Conservation (phyloP, 352 stramenopile genomes). For the Phytophthora niederhauseri region DNA sequence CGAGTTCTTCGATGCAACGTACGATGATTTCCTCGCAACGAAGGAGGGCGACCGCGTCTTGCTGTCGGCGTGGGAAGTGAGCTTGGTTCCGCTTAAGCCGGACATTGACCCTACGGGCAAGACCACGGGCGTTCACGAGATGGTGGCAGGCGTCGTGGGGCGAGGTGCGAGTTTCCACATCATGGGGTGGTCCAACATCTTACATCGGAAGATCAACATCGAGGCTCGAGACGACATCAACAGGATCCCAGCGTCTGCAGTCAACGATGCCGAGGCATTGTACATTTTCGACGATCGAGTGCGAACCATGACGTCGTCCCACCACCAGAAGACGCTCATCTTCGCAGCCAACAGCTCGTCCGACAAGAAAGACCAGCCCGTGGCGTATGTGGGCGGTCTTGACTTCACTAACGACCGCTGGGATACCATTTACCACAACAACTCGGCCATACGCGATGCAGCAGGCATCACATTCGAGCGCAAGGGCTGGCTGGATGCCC, state of each 20-base stretch:
- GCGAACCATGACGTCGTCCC: slow-evolving; percentile 31
- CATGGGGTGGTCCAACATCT: slow-evolving; percentile 56
- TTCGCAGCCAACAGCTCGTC: slow-evolving; percentile 18
- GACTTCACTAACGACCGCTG: slow-evolving; percentile 65
- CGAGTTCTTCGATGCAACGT: slow-evolving; percentile 50
- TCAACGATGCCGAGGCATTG: slow-evolving; percentile 19
- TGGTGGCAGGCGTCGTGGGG: slow-evolving; percentile 39
- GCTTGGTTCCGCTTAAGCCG: slow-evolving; percentile 48
- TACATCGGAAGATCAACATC: slow-evolving; percentile 38
- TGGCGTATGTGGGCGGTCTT: slow-evolving; percentile 56
- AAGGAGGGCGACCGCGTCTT: slow-evolving; percentile 33
- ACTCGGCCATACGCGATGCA: slow-evolving; percentile 35
- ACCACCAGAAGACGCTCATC: slow-evolving; percentile 59
- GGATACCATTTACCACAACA: slow-evolving; percentile 56
- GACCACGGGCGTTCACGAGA: slow-evolving; percentile 36
- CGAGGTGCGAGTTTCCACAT: slow-evolving; percentile 44
- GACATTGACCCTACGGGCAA: slow-evolving; percentile 19
- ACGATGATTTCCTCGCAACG: slow-evolving; percentile 38
- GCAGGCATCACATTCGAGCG: slow-evolving; percentile 39
- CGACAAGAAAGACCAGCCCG: slow-evolving; percentile 17
- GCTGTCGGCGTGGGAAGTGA: slow-evolving; percentile 54
- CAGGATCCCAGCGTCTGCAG: slow-evolving; percentile 14
- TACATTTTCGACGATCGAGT: slow-evolving; percentile 63
- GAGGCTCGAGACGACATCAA: slow-evolving; percentile 50
- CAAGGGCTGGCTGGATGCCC: slow-evolving; percentile 61